These are phyloP conservation scores for Lipomyces spencermartinsiae DNA, from an alignment of 805 yeast species.

Conservation along the genomic window DNA sequence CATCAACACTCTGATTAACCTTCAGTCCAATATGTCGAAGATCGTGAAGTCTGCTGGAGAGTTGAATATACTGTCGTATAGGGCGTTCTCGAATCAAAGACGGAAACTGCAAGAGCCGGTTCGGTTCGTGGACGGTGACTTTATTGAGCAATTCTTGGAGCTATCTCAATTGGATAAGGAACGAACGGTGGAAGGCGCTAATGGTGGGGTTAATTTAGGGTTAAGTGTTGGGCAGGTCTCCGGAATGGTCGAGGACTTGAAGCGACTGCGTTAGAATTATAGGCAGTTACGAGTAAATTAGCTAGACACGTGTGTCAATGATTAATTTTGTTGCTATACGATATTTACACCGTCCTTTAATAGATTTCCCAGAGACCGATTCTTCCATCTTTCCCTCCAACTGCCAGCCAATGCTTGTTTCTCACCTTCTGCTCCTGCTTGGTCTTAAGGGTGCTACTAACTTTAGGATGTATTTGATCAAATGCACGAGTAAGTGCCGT, in stretches of 20 bases:
- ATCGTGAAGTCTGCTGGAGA: conserved; percentile 29
- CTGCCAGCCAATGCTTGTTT: conserved; percentile 49
- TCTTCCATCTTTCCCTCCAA: conserved; percentile 64
- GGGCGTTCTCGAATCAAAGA: conserved; percentile 28
- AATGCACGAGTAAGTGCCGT: neutral
- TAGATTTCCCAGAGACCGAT: conserved; percentile 51
- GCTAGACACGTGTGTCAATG: neutral
- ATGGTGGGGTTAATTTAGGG: conserved; percentile 15
- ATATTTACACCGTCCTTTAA: neutral
- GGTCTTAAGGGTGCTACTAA: neutral
- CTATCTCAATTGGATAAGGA: conserved; percentile 23
- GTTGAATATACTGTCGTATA: conserved; percentile 19
- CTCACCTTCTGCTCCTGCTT: conserved; percentile 17
- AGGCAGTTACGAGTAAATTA: neutral
- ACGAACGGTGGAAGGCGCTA: conserved; percentile 20
- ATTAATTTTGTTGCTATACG: neutral
- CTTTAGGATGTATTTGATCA: neutral
- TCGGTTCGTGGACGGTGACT: conserved; percentile 39
- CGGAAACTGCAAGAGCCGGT: conserved; percentile 21
- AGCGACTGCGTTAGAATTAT: conserved; percentile 29
- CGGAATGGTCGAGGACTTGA: conserved; percentile 33
- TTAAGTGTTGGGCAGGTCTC: conserved; percentile 16
- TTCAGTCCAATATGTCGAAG: conserved; percentile 34
- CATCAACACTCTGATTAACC: conserved; percentile 29
- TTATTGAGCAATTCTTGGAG: conserved; percentile 35